phyloP scores from a whole-genome alignment of 768 basidiomycete genomes.

The Multifurca ochricompacta region DNA sequence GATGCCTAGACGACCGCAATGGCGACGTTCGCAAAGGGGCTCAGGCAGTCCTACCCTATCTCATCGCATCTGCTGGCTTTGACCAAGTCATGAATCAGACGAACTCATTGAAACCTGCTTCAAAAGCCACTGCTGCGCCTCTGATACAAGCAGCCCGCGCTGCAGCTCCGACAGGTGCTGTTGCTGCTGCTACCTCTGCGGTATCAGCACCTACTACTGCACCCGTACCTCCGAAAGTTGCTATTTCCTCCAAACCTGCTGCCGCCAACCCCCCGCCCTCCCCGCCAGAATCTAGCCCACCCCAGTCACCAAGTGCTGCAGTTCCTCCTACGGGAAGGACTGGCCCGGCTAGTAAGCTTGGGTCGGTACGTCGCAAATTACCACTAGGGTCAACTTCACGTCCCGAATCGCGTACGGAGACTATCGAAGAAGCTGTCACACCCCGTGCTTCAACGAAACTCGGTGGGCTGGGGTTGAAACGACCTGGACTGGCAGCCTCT shows the following conservation, averaged over 20 bases:
- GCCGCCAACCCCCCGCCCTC: slow-evolving; percentile 21
- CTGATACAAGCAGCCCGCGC: slow-evolving; percentile 80
- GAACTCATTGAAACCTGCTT: slow-evolving; percentile 84
- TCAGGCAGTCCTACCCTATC: slow-evolving; percentile 65
- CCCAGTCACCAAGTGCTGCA: slow-evolving; percentile 37
- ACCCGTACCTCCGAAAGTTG: slow-evolving; percentile 18
- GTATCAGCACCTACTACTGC: slow-evolving; percentile 24
- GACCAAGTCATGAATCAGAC: slow-evolving; percentile 84
- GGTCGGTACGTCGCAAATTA: slow-evolving; percentile 64
- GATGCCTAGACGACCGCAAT: slow-evolving; percentile 84
- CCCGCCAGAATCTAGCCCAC: slow-evolving; percentile 32
- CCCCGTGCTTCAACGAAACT: slow-evolving; percentile 25
- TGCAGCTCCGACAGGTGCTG: slow-evolving; percentile 29
- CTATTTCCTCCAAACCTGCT: slow-evolving; percentile 20
- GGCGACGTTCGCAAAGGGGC: slow-evolving; percentile 90
- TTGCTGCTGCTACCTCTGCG: slow-evolving; percentile 20
- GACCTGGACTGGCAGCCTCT: slow-evolving; percentile 31
- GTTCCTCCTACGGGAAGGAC: slow-evolving; percentile 32
- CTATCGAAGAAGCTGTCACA: slow-evolving; percentile 28
- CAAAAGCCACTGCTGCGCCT: slow-evolving; percentile 72
- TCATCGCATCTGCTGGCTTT: slow-evolving; percentile 71
- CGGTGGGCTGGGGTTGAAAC: slow-evolving; percentile 33
- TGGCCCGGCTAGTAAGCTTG: slow-evolving; percentile 39
- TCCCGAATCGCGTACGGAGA: slow-evolving; percentile 38
- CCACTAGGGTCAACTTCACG: slow-evolving; percentile 49